Evolutionary conservation across 345 rosid species (phyloP), one percentile per base, ranked within the genome.

Genomic region (Eucalyptus pauciflora): DNA sequence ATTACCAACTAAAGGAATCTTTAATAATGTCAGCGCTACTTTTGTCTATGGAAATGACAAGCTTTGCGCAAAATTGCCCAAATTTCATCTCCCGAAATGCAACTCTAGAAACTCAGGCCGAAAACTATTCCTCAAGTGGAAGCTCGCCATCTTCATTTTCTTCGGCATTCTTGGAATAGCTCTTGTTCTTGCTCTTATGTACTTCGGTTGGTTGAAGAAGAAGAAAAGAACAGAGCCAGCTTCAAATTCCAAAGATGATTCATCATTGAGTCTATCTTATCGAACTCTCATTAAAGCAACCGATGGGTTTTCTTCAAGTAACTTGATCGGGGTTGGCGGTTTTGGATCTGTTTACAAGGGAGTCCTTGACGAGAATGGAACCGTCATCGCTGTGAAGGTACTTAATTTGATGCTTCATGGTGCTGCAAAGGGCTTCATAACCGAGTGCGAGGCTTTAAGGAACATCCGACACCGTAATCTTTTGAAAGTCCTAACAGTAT

Each of bases 1-100:
- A 17, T 92, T 92, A 8, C 90, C 93, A 9, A 20, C 58, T 43
- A 50, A 27, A 50, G 91, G 92, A 29, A 29, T 91, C 79, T 91
- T 92, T 83, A 50, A 13, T n/a, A 91, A 92, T 88, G 85, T 85
- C 1, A 90, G 88, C 43, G 86, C 71, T 3, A 4, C 90, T 25
- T 87, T 87, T 13, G 18, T 91, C 58, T 22, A 4, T 3, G 91
- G 94, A 83, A 92, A 92, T 88, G 46, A 64, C 15, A 88, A 89
- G 81, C 91, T 92, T 5, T 92, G 94, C 9, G 88, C 89, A 14
- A 89, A 92, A 20, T 20, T 24, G 52, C 86, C 31, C 2, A 18
- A 46, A 29, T 83, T 83, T 13, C 86, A 0, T 49, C 51, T 83
- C 22, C 18, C 1, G 0, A 24, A 29, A 45, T 83, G 86, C 31